A percentile compares a stretch with the other conserved stretches of the same genome.
Evolutionary conservation across 108 stramenopile species (phyloP).

Genomic region (Stephanodiscus minutulus): DNA sequence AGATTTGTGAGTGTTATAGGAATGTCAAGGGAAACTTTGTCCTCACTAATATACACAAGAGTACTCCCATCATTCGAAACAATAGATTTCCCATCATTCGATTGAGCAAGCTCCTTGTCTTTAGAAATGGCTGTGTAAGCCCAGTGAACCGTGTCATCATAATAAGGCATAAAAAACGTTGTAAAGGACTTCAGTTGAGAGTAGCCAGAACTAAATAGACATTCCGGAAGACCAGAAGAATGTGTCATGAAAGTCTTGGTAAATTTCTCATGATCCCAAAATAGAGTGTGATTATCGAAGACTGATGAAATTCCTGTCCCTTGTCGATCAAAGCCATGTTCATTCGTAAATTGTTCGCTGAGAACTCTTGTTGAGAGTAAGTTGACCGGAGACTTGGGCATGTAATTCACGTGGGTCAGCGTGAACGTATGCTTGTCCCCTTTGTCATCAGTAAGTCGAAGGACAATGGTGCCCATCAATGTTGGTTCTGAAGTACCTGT

Average conservation of each 20-base stretch:
- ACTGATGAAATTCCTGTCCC: background rate
- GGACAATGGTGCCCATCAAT: background rate
- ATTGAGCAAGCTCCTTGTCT: background rate
- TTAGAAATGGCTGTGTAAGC: slow-evolving; percentile 2
- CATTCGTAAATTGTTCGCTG: background rate
- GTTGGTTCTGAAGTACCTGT: background rate
- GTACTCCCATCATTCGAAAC: background rate
- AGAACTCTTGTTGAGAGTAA: background rate
- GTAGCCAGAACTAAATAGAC: slow-evolving; percentile 11
- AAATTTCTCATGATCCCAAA: background rate
- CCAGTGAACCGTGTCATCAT: slow-evolving; percentile 10
- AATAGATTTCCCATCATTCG: background rate
- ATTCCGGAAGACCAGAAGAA: background rate
- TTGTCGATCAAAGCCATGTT: background rate
- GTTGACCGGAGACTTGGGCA: background rate
- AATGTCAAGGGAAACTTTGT: background rate
- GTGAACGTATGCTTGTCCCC: background rate
- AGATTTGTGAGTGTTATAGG: background rate
- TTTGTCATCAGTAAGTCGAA: background rate
- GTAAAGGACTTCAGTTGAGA: background rate
- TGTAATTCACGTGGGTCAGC: background rate
- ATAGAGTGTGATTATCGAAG: slow-evolving; percentile 5
- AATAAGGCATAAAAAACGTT: background rate
- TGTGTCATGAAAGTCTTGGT: background rate
- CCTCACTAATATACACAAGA: too few relatives aligned